Base-by-base conservation (phyloP, 2,329 filamentous ascomycete genomes). In the Graphilbum sp. region DNA sequence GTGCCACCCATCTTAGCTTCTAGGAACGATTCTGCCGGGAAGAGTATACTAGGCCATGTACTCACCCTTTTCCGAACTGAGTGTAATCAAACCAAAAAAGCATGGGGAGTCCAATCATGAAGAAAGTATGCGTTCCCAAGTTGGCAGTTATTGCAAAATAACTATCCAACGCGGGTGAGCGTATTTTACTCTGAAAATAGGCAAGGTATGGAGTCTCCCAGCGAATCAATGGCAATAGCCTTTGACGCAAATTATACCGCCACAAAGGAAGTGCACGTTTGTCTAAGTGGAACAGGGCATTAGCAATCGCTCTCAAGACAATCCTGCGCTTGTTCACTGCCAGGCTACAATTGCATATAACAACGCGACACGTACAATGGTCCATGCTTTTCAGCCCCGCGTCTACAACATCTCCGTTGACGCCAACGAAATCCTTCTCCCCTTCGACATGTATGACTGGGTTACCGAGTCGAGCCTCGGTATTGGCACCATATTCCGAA, bases 131-230 rank as follows among this genome's bases (percentile, higher is more conserved):
- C 1, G 90, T 98, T 47, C 90, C 85, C 39, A 96, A 72, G 57
- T 96, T 98, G 45, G 90, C 90, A 1, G 87, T 93, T 47, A 92
- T 84, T 36, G 90, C 88, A 59, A 98, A 98, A 64, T 95, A 98
- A 45, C 84, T 84, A 59, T 98, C 90, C 51, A 96, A 76, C 9
- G 81, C 71, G 1, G 85, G 84, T 17, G 83, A 79, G 51, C 88
- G 81, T 54, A 88, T 59, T 54, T 66, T 75, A 47, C 78, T 70
- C 66, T 98, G 90, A 52, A 94, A 63, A 62, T 73, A 79, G 41
- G 88, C 88, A 16, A 98, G 75, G 58, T 93, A 90, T 1, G 87
- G 88, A 23, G 90, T 98, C 63, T 98, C 90, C 79, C 79, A 87
- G 55, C 90, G 78, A 40, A 96, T 76, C 41, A 96, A 67, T 44